phyloP scores from a whole-genome alignment of 1,284 basidiomycete genomes.

The Ganoderma lingzhi region DNA sequence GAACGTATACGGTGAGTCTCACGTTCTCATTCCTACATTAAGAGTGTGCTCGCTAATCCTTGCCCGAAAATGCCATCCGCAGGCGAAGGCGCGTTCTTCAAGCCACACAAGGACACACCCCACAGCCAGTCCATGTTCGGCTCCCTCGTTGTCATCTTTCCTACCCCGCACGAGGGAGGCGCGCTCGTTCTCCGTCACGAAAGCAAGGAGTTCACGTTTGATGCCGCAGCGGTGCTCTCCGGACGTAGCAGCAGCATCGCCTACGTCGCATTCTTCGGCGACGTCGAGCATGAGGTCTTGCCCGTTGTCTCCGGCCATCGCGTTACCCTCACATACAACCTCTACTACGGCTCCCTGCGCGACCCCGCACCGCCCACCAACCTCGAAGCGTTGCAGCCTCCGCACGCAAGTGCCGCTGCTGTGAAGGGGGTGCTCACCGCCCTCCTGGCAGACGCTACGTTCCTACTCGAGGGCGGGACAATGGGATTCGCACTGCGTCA shows the following conservation, averaged over 20 bases:
- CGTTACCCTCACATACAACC: slow-evolving; percentile 53
- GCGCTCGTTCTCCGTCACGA: slow-evolving; percentile 46
- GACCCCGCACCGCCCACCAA: neutral
- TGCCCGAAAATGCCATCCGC: too few species aligned
- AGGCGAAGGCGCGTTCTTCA: slow-evolving; percentile 51
- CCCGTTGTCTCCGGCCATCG: slow-evolving; percentile 49
- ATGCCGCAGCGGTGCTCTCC: slow-evolving; percentile 37
- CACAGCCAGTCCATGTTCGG: slow-evolving; percentile 49
- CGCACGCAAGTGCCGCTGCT: neutral
- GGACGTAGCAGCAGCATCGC: slow-evolving; percentile 29
- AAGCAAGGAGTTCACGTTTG: slow-evolving; percentile 40
- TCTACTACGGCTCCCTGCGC: slow-evolving; percentile 36
- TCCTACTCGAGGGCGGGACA: slow-evolving; percentile 44
- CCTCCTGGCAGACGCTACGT: slow-evolving; percentile 35
- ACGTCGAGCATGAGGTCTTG: slow-evolving; percentile 54
- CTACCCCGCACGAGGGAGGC: slow-evolving; percentile 51
- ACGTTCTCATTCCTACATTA: neutral
- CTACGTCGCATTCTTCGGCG: slow-evolving; percentile 50
- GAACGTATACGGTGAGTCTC: slow-evolving; percentile 45
- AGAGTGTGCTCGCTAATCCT: too few species aligned
- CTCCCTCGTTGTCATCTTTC: slow-evolving; percentile 53
- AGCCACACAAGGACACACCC: slow-evolving; percentile 49
- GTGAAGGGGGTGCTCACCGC: slow-evolving; percentile 25
- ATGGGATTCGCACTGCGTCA: slow-evolving; percentile 49
- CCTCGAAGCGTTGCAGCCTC: neutral